These are phyloP conservation scores for Eudorina sp. DNA, from an alignment of 139 green algal species.

Conservation along the genomic window DNA sequence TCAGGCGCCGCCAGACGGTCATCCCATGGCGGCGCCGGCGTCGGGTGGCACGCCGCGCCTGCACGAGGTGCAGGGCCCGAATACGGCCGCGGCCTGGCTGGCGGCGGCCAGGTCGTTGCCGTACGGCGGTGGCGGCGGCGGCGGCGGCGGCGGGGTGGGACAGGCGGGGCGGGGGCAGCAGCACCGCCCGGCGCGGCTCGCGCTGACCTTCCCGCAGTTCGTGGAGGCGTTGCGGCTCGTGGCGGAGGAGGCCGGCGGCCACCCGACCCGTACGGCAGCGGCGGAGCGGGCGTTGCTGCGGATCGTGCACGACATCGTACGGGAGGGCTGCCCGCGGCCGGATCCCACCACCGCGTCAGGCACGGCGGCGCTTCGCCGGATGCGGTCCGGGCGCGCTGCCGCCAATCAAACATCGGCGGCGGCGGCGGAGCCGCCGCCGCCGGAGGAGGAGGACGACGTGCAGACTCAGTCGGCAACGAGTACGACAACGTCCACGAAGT, in stretches of 20 bases:
- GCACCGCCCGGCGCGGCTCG: slow-evolving; percentile 48
- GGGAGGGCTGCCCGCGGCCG: slow-evolving; percentile 32
- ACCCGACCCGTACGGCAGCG: slow-evolving; percentile 9
- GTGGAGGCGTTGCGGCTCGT: slow-evolving; percentile 58
- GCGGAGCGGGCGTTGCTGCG: slow-evolving; percentile 19
- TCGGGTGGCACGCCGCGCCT: not conserved
- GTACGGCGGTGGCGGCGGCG: slow-evolving; percentile 1
- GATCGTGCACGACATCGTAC: slow-evolving; percentile 10
- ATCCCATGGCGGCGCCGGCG: not conserved
- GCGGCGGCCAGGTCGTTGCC: slow-evolving; percentile 4
- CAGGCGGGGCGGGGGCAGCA: not conserved
- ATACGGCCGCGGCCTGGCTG: slow-evolving; percentile 15
- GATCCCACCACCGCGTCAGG: slow-evolving; percentile 14
- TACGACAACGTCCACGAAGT: slow-evolving; percentile 14
- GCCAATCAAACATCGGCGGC: not conserved
- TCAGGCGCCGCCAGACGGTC: not conserved
- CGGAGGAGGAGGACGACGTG: too few relatives aligned
- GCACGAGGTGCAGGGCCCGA: slow-evolving; percentile 9
- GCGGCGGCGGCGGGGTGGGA: not conserved
- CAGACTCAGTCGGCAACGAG: too few relatives aligned
- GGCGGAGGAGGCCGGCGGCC: slow-evolving; percentile 49
- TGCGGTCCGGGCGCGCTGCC: not conserved
- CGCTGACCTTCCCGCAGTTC: slow-evolving; percentile 57
- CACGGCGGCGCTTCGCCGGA: not conserved
- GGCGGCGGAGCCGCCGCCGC: not conserved